These are phyloP conservation scores for Trametes polyzona DNA, from an alignment of 1,284 basidiomycete species.

Conservation along the genomic window DNA sequence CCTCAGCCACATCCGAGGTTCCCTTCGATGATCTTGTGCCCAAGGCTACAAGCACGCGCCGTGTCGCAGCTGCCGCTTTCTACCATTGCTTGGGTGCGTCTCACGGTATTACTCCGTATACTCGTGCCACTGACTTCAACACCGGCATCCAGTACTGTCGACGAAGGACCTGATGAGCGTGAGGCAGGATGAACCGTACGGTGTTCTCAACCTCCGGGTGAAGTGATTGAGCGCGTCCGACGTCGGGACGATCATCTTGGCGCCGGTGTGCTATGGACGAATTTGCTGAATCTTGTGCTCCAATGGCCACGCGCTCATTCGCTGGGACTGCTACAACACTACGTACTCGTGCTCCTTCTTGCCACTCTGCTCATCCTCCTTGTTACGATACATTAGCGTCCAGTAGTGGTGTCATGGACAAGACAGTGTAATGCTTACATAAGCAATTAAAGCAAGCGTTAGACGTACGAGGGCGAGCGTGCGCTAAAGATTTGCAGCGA, in stretches of 20 bases:
- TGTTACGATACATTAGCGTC: too few relatives aligned
- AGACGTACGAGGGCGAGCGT: too few relatives aligned
- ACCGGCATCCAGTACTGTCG: constrained; percentile 66
- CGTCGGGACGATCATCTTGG: background rate
- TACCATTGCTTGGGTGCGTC: constrained; percentile 78
- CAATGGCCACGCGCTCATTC: background rate
- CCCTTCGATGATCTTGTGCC: constrained; percentile 71
- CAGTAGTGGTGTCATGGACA: constrained; percentile 2
- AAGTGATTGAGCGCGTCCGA: constrained; percentile 34
- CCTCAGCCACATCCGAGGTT: constrained; percentile 49
- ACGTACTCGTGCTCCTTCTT: too few relatives aligned
- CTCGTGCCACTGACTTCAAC: background rate
- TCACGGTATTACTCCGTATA: background rate
- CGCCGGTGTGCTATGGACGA: background rate
- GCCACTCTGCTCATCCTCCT: too few relatives aligned
- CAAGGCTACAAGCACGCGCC: constrained; percentile 63
- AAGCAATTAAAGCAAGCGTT: constrained; percentile 2
- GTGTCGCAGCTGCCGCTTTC: constrained; percentile 77
- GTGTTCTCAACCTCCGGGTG: constrained; percentile 46
- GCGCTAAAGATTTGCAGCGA: constrained; percentile 8
- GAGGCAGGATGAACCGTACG: constrained; percentile 58
- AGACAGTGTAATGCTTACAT: constrained; percentile 12
- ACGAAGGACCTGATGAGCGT: constrained; percentile 66
- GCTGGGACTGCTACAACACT: too few relatives aligned
- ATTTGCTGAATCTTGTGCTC: background rate